These are phyloP conservation scores for Colletotrichum truncatum DNA, from an alignment of 2,329 filamentous ascomycete species.

Conservation along the genomic window DNA sequence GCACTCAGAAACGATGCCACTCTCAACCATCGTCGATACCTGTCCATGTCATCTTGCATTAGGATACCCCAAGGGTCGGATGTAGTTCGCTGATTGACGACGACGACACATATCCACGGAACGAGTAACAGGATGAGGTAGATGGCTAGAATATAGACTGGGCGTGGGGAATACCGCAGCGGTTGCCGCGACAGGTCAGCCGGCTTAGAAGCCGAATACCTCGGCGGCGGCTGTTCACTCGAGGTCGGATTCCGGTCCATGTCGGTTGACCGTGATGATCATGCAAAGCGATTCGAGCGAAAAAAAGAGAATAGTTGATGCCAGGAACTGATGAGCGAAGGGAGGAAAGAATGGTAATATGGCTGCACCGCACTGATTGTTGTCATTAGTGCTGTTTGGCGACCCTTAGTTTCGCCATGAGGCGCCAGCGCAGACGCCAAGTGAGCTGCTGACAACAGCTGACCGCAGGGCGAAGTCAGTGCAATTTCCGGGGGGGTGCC, in stretches of 20 bases:
- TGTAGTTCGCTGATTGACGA: constrained; percentile 17
- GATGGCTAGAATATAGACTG: constrained; percentile 19
- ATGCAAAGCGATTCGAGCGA: background rate
- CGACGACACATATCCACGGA: constrained; percentile 24
- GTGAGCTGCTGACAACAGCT: constrained; percentile 25
- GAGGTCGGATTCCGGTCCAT: constrained; percentile 20
- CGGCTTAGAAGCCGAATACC: constrained; percentile 18
- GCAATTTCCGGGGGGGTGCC: constrained; percentile 23
- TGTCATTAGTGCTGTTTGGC: constrained; percentile 4
- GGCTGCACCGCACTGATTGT: constrained; percentile 8
- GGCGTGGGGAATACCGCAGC: constrained; percentile 18
- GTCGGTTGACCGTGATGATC: background rate
- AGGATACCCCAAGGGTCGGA: constrained; percentile 14
- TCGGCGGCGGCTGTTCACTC: constrained; percentile 5
- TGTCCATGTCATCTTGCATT: constrained; percentile 18
- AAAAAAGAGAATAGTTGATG: background rate
- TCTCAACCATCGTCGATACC: constrained; percentile 16
- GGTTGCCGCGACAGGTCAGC: constrained; percentile 18
- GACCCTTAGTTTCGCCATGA: constrained; percentile 22
- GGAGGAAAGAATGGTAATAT: constrained; percentile 27
- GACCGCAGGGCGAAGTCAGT: constrained; percentile 23
- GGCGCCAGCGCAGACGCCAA: constrained; percentile 24
- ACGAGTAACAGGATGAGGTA: constrained; percentile 21
- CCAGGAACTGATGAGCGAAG: background rate
- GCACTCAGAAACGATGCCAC: constrained; percentile 18